A percentile compares a stretch with the other conserved stretches of the same genome.
Conservation (phyloP, 2,329 filamentous ascomycete species). For the Parastagonospora nodorum region DNA sequence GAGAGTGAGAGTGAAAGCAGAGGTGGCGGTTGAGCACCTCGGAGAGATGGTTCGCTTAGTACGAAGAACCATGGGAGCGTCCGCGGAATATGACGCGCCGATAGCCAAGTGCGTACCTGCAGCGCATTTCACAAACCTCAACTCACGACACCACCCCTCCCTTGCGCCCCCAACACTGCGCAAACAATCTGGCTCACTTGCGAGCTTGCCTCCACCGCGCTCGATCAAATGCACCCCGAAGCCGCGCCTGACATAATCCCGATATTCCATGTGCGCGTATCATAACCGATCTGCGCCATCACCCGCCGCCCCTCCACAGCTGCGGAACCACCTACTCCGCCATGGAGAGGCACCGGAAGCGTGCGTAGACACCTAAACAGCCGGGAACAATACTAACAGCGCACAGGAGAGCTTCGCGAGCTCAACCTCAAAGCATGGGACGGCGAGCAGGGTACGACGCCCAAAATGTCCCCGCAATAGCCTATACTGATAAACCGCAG, state of each 20-base stretch:
- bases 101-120: slow-evolving; percentile 28
- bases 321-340: slow-evolving; percentile 37
- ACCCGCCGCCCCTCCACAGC: slow-evolving; percentile 40
- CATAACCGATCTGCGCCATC: slow-evolving; percentile 39
- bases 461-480: slow-evolving; percentile 11
- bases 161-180: slow-evolving; percentile 16
- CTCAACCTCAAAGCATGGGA: slow-evolving; percentile 88
- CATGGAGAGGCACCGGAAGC: slow-evolving; percentile 58
- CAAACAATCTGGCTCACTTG: slow-evolving; percentile 21
- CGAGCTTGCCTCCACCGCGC: slow-evolving; percentile 27
- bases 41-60: slow-evolving; percentile 11
- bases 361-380: slow-evolving; percentile 32
- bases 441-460: slow-evolving; percentile 75
- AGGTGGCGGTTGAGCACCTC: slow-evolving; percentile 1
- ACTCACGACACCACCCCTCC: slow-evolving; percentile 7
- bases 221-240: slow-evolving; percentile 42
- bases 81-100: slow-evolving; percentile 18
- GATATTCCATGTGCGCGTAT: slow-evolving; percentile 44
- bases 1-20: neutral
- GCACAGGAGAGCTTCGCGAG: slow-evolving; percentile 82
- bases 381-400: slow-evolving; percentile 23
- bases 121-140: slow-evolving; percentile 24
- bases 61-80: slow-evolving; percentile 4
- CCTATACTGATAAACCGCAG: slow-evolving; percentile 53
- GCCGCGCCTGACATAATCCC: slow-evolving; percentile 38